These are phyloP conservation scores for Evernia prunastri DNA, from an alignment of 495 filamentous ascomycete species.

Conservation along the genomic window DNA sequence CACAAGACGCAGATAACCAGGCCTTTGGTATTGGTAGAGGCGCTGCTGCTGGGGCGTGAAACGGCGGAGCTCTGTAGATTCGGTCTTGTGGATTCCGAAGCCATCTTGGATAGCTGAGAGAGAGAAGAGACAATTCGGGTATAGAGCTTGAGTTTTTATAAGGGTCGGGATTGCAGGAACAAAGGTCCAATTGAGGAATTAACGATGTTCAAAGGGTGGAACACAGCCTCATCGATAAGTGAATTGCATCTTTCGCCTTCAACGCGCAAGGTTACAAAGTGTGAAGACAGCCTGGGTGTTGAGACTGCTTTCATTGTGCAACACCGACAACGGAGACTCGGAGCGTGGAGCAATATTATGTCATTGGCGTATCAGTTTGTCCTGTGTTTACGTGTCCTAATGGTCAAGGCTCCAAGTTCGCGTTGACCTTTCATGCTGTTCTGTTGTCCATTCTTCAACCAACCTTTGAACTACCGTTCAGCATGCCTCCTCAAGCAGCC, in stretches of 20 bases:
- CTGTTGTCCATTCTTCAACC: background rate
- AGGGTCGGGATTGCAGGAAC: background rate
- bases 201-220: background rate
- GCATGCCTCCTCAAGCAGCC: slow-evolving; percentile 18
- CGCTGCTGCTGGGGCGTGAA: slow-evolving; percentile 2
- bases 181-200: background rate
- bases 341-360: background rate
- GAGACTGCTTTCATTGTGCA: background rate
- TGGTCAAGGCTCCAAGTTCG: slow-evolving; percentile 12
- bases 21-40: background rate
- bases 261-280: background rate
- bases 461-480: background rate
- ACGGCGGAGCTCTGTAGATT: background rate
- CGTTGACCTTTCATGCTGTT: background rate
- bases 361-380: slow-evolving; percentile 7
- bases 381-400: background rate
- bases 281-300: background rate
- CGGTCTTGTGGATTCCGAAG: background rate
- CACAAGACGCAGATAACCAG: slow-evolving; percentile 78
- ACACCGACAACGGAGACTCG: background rate
- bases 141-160: background rate
- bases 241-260: background rate
- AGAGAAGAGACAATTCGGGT: background rate
- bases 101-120: background rate
- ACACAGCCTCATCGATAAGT: background rate